Base-by-base conservation (phyloP, 495 filamentous ascomycete species). In the Penicillium steckii region DNA sequence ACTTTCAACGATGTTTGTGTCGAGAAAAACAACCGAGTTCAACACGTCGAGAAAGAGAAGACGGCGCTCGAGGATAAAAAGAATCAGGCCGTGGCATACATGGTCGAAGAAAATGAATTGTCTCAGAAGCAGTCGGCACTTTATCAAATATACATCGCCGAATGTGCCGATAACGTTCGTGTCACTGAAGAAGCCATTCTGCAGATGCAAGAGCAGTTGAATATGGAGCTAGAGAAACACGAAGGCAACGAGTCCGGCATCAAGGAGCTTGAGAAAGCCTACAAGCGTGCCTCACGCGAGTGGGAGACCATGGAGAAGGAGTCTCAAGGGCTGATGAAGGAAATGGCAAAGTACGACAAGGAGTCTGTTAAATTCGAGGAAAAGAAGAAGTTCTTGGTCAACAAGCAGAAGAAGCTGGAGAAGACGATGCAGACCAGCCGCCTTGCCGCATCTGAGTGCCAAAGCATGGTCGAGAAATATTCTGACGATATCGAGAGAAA, bases 1-100 rank as follows among this genome's bases (percentile, higher is more conserved):
- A 84, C 84, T 3, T 79, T 97, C 35, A 97, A 98, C 61, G 94
- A 97, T 56, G 83, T 96, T 8, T 98, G 94, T 65, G 75, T 88
- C 44, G 94, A 97, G 66, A 98, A 97, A 77, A 94, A 86, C 57
- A 85, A 84, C 40, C 87, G 95, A 41, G 95, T 98, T 5, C 90
- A 96, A 72, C 93, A 96, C 64, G 94, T 98, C 2, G 94, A 98
- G 72, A 98, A 97, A 66, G 94, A 98, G 74, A 96, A 89, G 75
- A 89, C 85, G 43, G 74, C 84, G 24, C 79, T 98, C 30, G 94
- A 94, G 67, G 92, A 95, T 61, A 96, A 96, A 79, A 98, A 97
- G 70, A 83, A 97, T 66, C 91, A 92, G 67, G 94, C 94, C 4
- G 67, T 98, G 8, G 84, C 89, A 4, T 97, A 83, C 62, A 86